Percentiles rank a stretch among this genome's conserved stretches.
These are phyloP conservation scores for Globisporangium viniferum DNA, from an alignment of 352 stramenopile species.

Conservation along the genomic window DNA sequence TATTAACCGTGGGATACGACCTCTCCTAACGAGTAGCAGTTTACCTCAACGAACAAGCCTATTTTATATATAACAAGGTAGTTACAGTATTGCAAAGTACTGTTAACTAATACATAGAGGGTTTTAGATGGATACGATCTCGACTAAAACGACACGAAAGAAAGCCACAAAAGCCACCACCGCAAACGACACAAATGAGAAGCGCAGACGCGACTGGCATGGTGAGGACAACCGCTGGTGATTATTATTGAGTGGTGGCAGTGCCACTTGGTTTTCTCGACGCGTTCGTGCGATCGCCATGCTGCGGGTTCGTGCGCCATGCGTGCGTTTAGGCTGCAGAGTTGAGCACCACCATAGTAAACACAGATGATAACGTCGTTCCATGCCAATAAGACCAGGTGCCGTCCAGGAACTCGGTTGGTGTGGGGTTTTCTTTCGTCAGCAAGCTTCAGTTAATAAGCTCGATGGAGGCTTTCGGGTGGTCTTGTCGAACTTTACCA, in stretches of 20 bases:
- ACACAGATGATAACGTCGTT: not conserved
- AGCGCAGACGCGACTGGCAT: not conserved
- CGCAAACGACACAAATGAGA: not conserved
- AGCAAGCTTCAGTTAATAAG: not conserved
- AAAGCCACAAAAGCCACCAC: not conserved
- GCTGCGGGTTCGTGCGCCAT: not conserved
- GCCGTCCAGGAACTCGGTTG: not conserved
- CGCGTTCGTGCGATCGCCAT: not conserved
- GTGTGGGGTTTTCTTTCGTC: not conserved
- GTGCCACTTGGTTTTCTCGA: conserved; percentile 4
- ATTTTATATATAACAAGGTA: too few species aligned
- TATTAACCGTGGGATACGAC: not conserved
- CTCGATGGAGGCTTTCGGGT: not conserved
- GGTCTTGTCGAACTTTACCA: not conserved
- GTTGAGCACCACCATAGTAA: not conserved
- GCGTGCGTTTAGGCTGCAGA: not conserved
- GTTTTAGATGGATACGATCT: not conserved
- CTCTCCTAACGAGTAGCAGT: not conserved
- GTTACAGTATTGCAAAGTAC: too few species aligned
- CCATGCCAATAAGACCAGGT: not conserved
- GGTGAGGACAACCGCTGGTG: not conserved
- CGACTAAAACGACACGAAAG: not conserved
- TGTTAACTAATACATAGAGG: not conserved
- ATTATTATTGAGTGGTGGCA: not conserved
- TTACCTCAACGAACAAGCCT: too few species aligned